These are phyloP conservation scores for Kuraishia capsulata DNA, from an alignment of 805 yeast genomes.

Conservation along the genomic window DNA sequence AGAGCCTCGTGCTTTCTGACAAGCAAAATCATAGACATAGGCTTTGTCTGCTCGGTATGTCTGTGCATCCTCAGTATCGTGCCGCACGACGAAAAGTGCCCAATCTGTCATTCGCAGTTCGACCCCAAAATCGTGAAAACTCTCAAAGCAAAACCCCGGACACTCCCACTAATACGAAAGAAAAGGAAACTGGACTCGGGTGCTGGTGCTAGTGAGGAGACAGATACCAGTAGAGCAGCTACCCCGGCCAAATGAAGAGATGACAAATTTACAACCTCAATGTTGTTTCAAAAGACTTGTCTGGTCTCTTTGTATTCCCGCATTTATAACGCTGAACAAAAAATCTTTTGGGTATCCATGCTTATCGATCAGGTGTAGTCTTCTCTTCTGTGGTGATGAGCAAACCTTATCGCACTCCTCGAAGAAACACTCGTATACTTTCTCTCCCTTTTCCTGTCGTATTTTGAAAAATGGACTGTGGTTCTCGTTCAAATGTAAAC, in stretches of 20 bases:
- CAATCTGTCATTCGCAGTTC: constrained; percentile 77
- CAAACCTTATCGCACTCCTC: constrained; percentile 30
- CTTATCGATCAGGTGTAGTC: constrained; percentile 37
- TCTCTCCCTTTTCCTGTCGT: constrained; percentile 27
- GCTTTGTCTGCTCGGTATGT: constrained; percentile 93
- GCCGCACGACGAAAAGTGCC: constrained; percentile 65
- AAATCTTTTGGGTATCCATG: constrained; percentile 38
- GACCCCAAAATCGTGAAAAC: constrained; percentile 54
- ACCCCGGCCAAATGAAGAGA: not conserved
- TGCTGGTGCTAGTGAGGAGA: not conserved
- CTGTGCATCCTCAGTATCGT: constrained; percentile 66
- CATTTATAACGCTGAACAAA: constrained; percentile 18
- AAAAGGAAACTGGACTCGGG: constrained; percentile 13
- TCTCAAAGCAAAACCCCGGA: constrained; percentile 47
- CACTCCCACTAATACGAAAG: constrained; percentile 18
- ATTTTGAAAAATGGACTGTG: constrained; percentile 40
- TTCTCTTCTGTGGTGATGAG: constrained; percentile 27
- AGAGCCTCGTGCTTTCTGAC: constrained; percentile 91
- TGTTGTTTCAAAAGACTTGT: constrained; percentile 11
- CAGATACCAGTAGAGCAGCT: not conserved
- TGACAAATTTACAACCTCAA: too few species aligned
- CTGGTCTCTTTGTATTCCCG: constrained; percentile 14
- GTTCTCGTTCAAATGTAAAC: constrained; percentile 40
- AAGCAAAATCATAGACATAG: constrained; percentile 85
- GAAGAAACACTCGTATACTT: constrained; percentile 33